Conservation (phyloP, 2,329 filamentous ascomycete genomes). For the Fusarium equiseti region DNA sequence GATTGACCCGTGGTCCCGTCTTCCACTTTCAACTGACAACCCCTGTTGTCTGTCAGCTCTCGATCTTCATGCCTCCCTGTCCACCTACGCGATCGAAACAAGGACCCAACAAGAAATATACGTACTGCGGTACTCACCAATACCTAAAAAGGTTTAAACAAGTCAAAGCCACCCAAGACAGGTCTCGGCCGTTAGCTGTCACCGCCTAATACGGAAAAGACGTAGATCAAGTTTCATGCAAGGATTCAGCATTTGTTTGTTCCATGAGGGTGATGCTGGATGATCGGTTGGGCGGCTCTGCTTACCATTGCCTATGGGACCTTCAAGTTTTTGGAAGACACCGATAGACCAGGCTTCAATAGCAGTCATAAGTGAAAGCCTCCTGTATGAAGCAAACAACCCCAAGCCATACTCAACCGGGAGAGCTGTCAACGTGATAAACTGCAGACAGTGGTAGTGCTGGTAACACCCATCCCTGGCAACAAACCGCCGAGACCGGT, state of each 20-base stretch:
- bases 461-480: not conserved
- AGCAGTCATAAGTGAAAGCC: not conserved
- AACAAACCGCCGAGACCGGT: not conserved
- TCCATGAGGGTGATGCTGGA: not conserved
- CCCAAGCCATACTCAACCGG: not conserved
- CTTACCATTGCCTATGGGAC: not conserved
- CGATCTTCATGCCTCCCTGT: constrained; percentile 40
- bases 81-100: constrained; percentile 31
- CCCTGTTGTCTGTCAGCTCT: constrained; percentile 16
- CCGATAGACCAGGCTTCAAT: not conserved
- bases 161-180: not conserved
- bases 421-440: not conserved
- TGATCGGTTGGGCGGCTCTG: not conserved
- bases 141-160: not conserved
- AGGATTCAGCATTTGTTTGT: not conserved
- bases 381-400: not conserved
- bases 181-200: constrained; percentile 19
- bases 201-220: constrained; percentile 9
- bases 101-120: constrained; percentile 1
- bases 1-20: not conserved
- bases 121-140: not conserved
- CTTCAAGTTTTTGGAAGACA: not conserved
- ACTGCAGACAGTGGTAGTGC: not conserved
- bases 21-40: not conserved
- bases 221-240: constrained; percentile 4